These are phyloP conservation scores for Sonneratia alba DNA, from an alignment of 345 rosid species.

Conservation along the genomic window DNA sequence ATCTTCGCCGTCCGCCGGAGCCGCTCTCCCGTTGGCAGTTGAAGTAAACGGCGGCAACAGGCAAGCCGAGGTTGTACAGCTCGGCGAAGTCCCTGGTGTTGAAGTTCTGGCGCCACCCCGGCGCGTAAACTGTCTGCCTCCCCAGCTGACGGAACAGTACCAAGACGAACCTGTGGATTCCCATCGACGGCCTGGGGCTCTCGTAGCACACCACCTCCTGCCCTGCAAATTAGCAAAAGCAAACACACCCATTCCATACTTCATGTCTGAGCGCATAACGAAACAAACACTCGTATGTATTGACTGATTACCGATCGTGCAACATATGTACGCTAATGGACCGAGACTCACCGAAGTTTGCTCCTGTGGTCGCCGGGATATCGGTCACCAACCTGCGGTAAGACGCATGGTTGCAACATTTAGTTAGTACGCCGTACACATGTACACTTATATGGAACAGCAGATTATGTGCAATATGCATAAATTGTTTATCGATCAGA, in stretches of 20 bases:
- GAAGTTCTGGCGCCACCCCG: conserved; percentile 88
- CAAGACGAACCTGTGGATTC: conserved; percentile 65
- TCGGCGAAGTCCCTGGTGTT: conserved; percentile 75
- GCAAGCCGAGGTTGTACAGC: conserved; percentile 74
- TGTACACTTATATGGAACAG: neutral
- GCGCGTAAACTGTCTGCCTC: conserved; percentile 80
- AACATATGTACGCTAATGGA: too few relatives aligned
- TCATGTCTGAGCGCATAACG: too few relatives aligned
- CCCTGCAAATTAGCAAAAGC: conserved; percentile 24
- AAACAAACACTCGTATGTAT: too few relatives aligned
- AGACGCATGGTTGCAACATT: too few relatives aligned
- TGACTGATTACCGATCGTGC: too few relatives aligned
- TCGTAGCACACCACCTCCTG: conserved; percentile 69
- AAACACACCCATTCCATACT: too few relatives aligned
- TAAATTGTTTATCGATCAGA: too few relatives aligned
- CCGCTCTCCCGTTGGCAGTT: conserved; percentile 85
- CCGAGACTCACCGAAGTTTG: conserved; percentile 35
- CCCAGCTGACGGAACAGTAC: conserved; percentile 69
- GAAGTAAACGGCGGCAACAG: conserved; percentile 67
- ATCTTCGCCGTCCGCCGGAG: conserved; percentile 48
- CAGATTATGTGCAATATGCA: too few relatives aligned
- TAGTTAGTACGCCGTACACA: neutral
- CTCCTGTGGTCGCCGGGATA: conserved; percentile 63
- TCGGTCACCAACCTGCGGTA: conserved; percentile 57
- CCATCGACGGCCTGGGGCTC: conserved; percentile 60